A percentile compares a stretch with the other conserved stretches of the same genome.
Evolutionary conservation across 2,329 filamentous ascomycete species (phyloP).

Genomic region (Pestalotiopsis sp.): DNA sequence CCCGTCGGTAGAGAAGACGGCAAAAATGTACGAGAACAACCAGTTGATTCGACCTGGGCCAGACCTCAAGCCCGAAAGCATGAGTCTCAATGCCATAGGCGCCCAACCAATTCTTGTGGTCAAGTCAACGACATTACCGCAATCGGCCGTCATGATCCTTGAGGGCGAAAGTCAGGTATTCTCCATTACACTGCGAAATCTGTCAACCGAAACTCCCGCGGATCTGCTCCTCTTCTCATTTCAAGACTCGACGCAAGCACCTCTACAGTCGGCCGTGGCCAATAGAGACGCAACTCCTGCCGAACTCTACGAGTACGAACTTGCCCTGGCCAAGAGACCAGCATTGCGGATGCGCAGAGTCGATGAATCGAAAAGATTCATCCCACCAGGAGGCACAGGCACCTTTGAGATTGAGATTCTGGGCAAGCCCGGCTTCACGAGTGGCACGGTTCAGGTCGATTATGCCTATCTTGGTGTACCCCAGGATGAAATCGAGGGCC

Average conservation of each 20-base stretch:
- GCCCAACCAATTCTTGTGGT: constrained; percentile 78
- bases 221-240: constrained; percentile 89
- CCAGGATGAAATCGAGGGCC: constrained; percentile 66
- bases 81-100: constrained; percentile 75
- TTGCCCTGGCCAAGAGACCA: constrained; percentile 75
- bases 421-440: constrained; percentile 82
- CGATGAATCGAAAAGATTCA: constrained; percentile 57
- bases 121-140: constrained; percentile 75
- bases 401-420: constrained; percentile 83
- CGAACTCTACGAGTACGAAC: constrained; percentile 84
- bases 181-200: constrained; percentile 78
- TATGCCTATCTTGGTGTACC: constrained; percentile 80
- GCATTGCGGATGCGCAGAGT: constrained; percentile 60
- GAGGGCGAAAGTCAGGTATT: constrained; percentile 85
- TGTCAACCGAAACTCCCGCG: constrained; percentile 69
- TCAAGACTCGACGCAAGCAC: constrained; percentile 81
- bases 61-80: constrained; percentile 48
- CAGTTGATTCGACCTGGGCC: constrained; percentile 40
- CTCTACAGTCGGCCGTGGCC: constrained; percentile 73
- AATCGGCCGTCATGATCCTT: constrained; percentile 87
- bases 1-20: constrained; percentile 52
- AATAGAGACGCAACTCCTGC: constrained; percentile 77
- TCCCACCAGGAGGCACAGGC: constrained; percentile 67
- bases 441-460: constrained; percentile 79
- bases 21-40: constrained; percentile 27